Base-by-base conservation (phyloP, 345 rosid species). In the Xanthoceras sorbifolium region DNA sequence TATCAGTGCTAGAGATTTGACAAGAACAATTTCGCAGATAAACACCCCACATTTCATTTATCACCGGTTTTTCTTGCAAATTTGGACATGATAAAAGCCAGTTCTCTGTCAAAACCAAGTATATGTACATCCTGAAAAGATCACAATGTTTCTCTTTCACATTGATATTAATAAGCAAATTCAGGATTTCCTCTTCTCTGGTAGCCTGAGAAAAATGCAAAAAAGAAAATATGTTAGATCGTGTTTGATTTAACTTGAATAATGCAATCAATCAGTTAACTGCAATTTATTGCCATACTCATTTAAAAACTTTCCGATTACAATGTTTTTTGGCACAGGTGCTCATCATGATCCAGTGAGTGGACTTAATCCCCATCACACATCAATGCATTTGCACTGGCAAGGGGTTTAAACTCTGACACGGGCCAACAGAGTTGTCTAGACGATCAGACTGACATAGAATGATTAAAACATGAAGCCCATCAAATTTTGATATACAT, bases 1-100 rank as follows among this genome's bases (percentile, higher is more conserved):
- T 79, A 85, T 95, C 92, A 0, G 96, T 87, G 92, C 88, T 89
- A 26, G 80, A 69, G 57, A 95, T 95, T 73, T 86, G 97, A 81
- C 89, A 88, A 62, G 94, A 88, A 84, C 94, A 92, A 76, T 85
- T 87, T 48, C 93, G 90, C 17, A 95, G 92, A 76, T 73, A 84
- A 71, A 88, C 89, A 60, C 82, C 87, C 97, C 92, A 90, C 93
- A 88, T 95, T 55, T 87, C 90, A 42, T 34, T 66, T n/a, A 93
- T 77, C 9, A 89, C 82, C 0, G 90, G 92, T 71, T 84, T 86
- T 60, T 84, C 89, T 38, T 90, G 83, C 7, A 86, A 34, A 73
- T 79, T 31, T 10, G 77, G 76, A 72, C 80, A 80, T 1, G 83
- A 84, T 66, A 86, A 81, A 82, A 95, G 93, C 99, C 97, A 95